phyloP scores from a whole-genome alignment of 2,329 filamentous ascomycete species.

The Geosmithia flava region DNA sequence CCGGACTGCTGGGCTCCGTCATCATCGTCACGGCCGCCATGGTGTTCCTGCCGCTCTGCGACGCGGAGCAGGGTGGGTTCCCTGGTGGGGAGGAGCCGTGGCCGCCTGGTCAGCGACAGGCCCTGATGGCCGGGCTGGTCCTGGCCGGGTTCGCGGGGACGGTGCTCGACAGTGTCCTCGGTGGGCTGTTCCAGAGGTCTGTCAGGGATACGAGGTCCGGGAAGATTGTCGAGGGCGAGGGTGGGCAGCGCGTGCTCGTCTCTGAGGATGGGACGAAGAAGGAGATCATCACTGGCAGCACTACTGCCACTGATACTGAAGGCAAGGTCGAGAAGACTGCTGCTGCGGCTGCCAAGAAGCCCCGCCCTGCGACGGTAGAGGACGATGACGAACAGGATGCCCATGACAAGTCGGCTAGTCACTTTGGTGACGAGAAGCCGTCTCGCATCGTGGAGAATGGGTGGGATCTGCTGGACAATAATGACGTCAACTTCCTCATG shows the following conservation, averaged over 20 bases:
- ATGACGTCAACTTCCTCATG: constrained; percentile 91
- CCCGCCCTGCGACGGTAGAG: background rate
- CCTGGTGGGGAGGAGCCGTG: constrained; percentile 34
- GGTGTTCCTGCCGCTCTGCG: constrained; percentile 58
- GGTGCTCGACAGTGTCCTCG: constrained; percentile 76
- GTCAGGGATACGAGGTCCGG: constrained; percentile 75
- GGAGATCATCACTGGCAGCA: constrained; percentile 4
- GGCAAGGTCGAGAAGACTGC: constrained; percentile 4
- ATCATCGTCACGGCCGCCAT: constrained; percentile 55
- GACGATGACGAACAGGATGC: background rate
- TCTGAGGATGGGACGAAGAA: constrained; percentile 11
- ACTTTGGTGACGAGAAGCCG: constrained; percentile 41
- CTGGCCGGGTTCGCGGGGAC: constrained; percentile 69
- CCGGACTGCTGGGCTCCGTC: constrained; percentile 63
- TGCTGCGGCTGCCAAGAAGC: too few relatives aligned
- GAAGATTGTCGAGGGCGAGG: constrained; percentile 80
- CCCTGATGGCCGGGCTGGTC: constrained; percentile 46
- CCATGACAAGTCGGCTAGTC: constrained; percentile 18
- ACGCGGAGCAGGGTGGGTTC: constrained; percentile 19
- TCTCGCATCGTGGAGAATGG: constrained; percentile 54
- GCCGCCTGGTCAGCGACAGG: constrained; percentile 29
- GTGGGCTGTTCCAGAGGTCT: constrained; percentile 72
- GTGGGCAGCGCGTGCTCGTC: constrained; percentile 49
- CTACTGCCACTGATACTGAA: constrained; percentile 5
- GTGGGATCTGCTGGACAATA: constrained; percentile 77